phyloP scores from a whole-genome alignment of 208 protist genomes.

The Vickermania ingenoplastis region DNA sequence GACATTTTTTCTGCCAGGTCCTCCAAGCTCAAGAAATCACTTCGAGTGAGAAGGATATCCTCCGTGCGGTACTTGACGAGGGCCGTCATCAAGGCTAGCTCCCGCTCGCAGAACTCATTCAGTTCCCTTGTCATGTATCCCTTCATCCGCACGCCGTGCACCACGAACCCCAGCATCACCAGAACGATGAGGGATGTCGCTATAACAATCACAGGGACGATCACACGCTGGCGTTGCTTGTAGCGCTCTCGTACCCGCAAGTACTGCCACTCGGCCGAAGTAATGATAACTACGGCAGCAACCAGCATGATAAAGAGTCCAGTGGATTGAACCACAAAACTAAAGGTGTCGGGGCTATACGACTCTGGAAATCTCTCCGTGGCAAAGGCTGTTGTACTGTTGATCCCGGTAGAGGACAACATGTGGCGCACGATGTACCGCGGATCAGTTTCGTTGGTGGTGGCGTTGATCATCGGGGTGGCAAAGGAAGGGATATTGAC shows the following conservation, averaged over 20 bases:
- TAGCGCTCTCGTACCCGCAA: background rate
- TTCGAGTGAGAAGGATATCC: background rate
- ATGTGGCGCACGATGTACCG: background rate
- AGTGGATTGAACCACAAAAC: background rate
- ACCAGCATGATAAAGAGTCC: background rate
- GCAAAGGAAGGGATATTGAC: conserved; percentile 3
- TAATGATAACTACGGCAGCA: background rate
- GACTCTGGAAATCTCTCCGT: background rate
- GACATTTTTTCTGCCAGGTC: background rate
- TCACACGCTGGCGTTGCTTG: background rate
- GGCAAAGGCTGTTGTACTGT: background rate
- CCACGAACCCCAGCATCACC: background rate
- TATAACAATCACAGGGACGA: background rate
- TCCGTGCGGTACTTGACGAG: background rate
- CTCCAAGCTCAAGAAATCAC: too few species aligned
- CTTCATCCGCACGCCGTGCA: background rate
- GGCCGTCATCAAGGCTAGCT: background rate
- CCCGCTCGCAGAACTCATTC: background rate
- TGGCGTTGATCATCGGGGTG: conserved; percentile 1
- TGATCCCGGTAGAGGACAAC: background rate
- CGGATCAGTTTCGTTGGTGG: background rate
- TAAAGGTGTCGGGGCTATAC: background rate
- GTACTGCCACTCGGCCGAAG: background rate
- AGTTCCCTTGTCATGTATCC: background rate
- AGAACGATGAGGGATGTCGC: background rate